phyloP scores from a whole-genome alignment of 352 stramenopile genomes.

The Saprolegnia diclina region DNA sequence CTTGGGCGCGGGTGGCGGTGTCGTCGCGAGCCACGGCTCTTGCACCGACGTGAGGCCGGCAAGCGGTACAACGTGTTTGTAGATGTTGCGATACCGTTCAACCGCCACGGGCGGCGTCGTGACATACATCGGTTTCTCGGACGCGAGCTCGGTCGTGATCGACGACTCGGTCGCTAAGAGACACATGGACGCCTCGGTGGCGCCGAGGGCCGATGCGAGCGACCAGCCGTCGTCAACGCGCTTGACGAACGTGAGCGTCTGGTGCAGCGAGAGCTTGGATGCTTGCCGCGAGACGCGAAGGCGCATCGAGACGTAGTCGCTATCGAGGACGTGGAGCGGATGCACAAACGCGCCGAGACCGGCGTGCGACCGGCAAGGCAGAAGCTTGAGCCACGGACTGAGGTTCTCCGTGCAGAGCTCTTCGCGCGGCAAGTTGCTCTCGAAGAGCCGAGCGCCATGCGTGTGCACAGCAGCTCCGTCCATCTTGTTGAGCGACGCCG shows the following conservation, averaged over 20 bases:
- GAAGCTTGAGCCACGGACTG: slow-evolving; percentile 83
- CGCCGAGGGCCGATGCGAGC: neutral
- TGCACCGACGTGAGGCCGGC: neutral
- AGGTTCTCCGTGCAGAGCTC: slow-evolving; percentile 87
- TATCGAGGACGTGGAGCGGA: slow-evolving; percentile 52
- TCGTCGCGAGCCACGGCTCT: slow-evolving; percentile 26
- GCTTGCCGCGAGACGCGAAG: neutral
- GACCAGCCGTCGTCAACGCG: slow-evolving; percentile 15
- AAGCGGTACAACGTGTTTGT: neutral
- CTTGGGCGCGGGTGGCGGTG: neutral
- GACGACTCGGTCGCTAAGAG: neutral
- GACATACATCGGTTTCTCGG: neutral
- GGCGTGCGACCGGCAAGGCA: slow-evolving; percentile 59
- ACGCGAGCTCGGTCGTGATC: slow-evolving; percentile 10
- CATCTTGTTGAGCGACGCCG: slow-evolving; percentile 78
- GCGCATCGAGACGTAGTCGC: slow-evolving; percentile 21
- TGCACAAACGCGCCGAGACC: slow-evolving; percentile 67
- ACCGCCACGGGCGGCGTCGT: neutral
- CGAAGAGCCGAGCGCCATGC: neutral
- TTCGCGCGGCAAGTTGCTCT: slow-evolving; percentile 50
- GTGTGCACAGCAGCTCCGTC: slow-evolving; percentile 34
- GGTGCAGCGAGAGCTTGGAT: neutral
- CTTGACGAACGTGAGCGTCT: slow-evolving; percentile 12
- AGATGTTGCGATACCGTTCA: neutral
- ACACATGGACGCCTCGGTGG: neutral